phyloP scores from a whole-genome alignment of 225 moss, liverwort and hornwort species.

The Rhytidiadelphus loreus region DNA sequence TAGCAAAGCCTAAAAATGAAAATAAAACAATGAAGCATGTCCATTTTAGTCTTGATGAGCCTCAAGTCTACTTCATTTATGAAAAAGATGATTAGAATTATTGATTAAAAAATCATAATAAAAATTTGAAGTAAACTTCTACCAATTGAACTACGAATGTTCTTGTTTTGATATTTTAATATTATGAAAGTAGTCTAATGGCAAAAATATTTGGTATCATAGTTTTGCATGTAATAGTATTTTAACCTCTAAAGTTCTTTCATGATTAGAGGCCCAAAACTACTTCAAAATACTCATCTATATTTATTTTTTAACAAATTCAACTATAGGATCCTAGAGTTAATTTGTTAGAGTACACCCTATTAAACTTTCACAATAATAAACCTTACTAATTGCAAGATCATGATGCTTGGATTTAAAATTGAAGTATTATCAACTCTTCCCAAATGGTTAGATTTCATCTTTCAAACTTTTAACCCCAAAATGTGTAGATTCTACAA shows the following conservation, averaged over 20 bases:
- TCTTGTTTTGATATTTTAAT: not conserved
- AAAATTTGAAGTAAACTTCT: not conserved
- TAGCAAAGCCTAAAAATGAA: not conserved
- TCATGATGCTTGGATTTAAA: not conserved
- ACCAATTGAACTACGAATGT: not conserved
- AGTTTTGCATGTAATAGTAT: not conserved
- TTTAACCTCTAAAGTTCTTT: not conserved
- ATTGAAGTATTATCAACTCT: too few relatives aligned
- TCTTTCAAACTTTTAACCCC: too few relatives aligned
- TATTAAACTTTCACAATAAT: not conserved
- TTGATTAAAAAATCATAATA: not conserved
- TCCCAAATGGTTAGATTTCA: too few relatives aligned
- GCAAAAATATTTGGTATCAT: too few relatives aligned
- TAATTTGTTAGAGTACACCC: not conserved
- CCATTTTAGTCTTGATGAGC: not conserved
- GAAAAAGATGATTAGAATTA: accelerated
- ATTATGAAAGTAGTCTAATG: not conserved
- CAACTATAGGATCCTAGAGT: accelerated
- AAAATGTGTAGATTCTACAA: too few relatives aligned
- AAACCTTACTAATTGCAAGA: not conserved
- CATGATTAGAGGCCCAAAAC: not conserved
- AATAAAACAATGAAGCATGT: not conserved
- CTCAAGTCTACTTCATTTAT: not conserved
- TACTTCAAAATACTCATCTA: not conserved
- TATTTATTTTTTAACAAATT: not conserved